Evolutionary conservation across 1,284 basidiomycete genomes (phyloP).

Genomic region (Inonotus hispidus): DNA sequence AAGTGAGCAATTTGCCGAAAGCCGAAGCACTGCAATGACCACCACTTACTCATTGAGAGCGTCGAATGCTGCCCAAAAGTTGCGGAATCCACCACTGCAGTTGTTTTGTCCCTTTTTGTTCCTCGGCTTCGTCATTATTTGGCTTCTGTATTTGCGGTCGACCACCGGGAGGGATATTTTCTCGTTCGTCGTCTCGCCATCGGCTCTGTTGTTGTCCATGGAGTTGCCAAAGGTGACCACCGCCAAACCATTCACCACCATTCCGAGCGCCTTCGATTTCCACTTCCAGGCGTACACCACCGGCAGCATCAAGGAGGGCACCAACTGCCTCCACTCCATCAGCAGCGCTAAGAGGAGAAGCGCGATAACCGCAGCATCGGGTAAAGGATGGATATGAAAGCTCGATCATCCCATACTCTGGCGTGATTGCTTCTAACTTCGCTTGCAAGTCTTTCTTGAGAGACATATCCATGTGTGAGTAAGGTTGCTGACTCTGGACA

Average conservation of each 20-base stretch:
- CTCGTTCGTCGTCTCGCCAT: slow-evolving; percentile 41
- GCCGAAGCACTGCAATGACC: background rate
- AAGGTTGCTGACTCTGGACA: slow-evolving; percentile 88
- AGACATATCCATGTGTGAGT: slow-evolving; percentile 94
- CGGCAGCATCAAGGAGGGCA: slow-evolving; percentile 88
- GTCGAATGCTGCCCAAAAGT: slow-evolving; percentile 93
- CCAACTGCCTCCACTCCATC: slow-evolving; percentile 91
- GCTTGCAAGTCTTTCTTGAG: slow-evolving; percentile 79
- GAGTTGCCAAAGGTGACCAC: slow-evolving; percentile 65
- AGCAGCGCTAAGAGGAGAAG: slow-evolving; percentile 82
- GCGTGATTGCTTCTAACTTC: slow-evolving; percentile 87
- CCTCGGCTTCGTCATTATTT: slow-evolving; percentile 33
- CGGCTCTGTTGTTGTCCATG: slow-evolving; percentile 39
- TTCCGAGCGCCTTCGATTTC: slow-evolving; percentile 79
- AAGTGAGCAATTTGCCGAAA: background rate
- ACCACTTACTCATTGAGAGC: slow-evolving; percentile 78
- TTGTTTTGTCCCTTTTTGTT: slow-evolving; percentile 41
- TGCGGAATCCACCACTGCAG: slow-evolving; percentile 79
- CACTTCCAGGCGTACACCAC: slow-evolving; percentile 84
- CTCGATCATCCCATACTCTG: slow-evolving; percentile 96
- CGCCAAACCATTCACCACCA: slow-evolving; percentile 89
- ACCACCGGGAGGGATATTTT: slow-evolving; percentile 37
- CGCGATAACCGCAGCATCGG: slow-evolving; percentile 85
- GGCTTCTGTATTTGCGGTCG: slow-evolving; percentile 23
- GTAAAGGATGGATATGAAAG: slow-evolving; percentile 91